Evolutionary conservation across 768 basidiomycete genomes (phyloP), one percentile per base, ranked within the genome.

Genomic region (Macrolepiota albuminosa): DNA sequence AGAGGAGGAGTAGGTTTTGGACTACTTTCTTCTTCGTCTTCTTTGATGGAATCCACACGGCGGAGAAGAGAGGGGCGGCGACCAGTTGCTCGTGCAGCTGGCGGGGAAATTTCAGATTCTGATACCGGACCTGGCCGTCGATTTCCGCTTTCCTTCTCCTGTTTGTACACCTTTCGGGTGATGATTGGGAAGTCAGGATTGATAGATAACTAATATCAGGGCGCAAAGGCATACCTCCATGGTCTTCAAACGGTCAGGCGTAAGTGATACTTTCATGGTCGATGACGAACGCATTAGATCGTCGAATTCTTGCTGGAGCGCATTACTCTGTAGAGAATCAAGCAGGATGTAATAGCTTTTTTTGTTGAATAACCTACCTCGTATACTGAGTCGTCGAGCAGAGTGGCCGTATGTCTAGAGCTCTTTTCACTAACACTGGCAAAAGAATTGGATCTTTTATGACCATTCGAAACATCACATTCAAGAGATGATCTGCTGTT

Each of bases 231-330:
- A 69, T 75, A 95, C 95, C 82, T 97, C 94, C 84, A 96, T 95
- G 53, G 86, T 92, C 70, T 87, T 90, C 59, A 98, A 78, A 56
- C 95, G 83, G 77, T 97, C 94, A 58, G 95, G 95, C 37, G 95
- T 98, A 63, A 97, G 81, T 45, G 94, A 96, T 66, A 98, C 87
- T 70, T 93, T 97, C 89, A 97, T 91, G 21, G 95, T 98, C 59
- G 89, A 81, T 61, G 88, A 84, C 60, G 91, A 93, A 54, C 84
- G 85, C 86, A 98, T 88, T 72, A 98, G 78, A 72, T 93, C 87
- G 73, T 98, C 95, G 71, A 98, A 98, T 71, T 96, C 91, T 63
- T 89, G 87, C 58, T 84, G 78, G 66, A 81, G 71, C 63, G 76
- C 70, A 69, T 82, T 71, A 69, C 85, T 83, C 84, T 89, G 66